phyloP scores from a whole-genome alignment of 108 stramenopile species.

The Fragilaria crotonensis region DNA sequence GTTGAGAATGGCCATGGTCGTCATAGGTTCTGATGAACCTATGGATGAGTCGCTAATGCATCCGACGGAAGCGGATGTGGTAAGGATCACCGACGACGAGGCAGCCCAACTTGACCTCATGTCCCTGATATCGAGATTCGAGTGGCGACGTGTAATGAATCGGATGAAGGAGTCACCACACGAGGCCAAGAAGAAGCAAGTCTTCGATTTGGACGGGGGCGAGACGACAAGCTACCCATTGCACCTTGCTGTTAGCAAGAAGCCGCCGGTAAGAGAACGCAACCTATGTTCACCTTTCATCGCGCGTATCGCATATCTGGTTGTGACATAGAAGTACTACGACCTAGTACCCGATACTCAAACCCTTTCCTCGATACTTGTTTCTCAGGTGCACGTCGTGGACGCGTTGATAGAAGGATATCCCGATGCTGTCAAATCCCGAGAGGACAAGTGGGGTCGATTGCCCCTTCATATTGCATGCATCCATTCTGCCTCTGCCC shows the following conservation, averaged over 20 bases:
- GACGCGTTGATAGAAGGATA: constrained; percentile 5
- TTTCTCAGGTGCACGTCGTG: constrained; percentile 3
- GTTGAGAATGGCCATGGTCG: too few species aligned
- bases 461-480: constrained; percentile 8
- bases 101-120: not conserved
- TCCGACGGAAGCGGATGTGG: too few species aligned
- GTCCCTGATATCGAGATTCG: not conserved
- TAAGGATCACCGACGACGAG: not conserved
- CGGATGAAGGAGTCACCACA: not conserved
- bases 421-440: not conserved
- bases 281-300: too few species aligned
- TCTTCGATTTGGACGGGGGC: not conserved
- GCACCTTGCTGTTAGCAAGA: not conserved
- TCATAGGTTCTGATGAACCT: too few species aligned
- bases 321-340: too few species aligned
- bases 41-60: too few species aligned
- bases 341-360: too few species aligned
- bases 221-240: not conserved
- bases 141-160: constrained; percentile 1
- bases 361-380: not conserved
- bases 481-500: not conserved
- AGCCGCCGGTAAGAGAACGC: constrained; percentile 2
- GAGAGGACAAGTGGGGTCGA: constrained; percentile 6
- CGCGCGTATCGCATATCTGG: too few species aligned
- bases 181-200: not conserved